Base-by-base conservation (phyloP, 208 protist species). In the Phytomonas francai region DNA sequence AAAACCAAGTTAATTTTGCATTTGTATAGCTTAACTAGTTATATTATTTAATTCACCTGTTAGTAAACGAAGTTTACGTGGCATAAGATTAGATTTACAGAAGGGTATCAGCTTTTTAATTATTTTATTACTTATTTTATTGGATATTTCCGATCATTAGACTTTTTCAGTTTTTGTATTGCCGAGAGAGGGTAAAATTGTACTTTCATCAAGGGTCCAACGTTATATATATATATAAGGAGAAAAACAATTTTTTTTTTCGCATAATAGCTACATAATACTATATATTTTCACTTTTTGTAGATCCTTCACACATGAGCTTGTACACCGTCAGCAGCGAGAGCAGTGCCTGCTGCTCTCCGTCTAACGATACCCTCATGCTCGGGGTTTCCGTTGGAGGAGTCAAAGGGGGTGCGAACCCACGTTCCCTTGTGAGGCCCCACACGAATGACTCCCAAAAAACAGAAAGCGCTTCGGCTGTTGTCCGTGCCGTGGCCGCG, bases 261-360 rank as follows among this genome's bases (percentile, higher is more conserved):
- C 11, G 39, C 39, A 45, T 45, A 45, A 14, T 22, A 45, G 39
- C 39, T 2, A 45, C 39, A 45, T 45, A 45, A 45, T 45, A 45
- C 12, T 7, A 45, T 45, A 45, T 45, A 45, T 71, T 39, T 63
- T 39, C 63, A 36, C 29, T 71, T 65, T 54, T 71, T 71, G 0
- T 42, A n/a, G 3, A 1, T 64, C 29, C 61, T 67, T 70, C 58
- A 42, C 51, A 5, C 39, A 74, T 64, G 56, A 76, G 58, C 59
- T 63, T 72, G 31, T 73, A 72, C 64, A 76, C 65, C 45, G 57
- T 79, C 34, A 79, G 72, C 73, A 80, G 71, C 12, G 71, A 72
- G 63, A 76, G 70, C 65, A 71, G 76, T 65, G 76, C 71, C 12
- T 71, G 71, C 71, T 73, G 67, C 72, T 34, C 27, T 59, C 25